phyloP scores from a whole-genome alignment of 2,329 filamentous ascomycete genomes.

The Colletotrichum siamense region DNA sequence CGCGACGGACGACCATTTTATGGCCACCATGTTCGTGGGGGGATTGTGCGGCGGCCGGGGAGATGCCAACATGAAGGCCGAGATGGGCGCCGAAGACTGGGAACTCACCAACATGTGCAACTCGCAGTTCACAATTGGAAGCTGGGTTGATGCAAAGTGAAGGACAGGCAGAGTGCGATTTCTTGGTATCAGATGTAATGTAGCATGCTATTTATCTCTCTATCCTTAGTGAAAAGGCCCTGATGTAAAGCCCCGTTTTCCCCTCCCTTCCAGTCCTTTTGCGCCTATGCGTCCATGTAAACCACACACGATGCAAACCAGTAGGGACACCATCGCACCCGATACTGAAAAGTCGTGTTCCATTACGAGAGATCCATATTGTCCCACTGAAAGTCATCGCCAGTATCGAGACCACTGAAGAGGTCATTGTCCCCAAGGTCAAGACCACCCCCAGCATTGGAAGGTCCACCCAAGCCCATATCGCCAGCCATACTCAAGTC shows the following conservation, averaged over 20 bases:
- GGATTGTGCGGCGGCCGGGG: conserved; percentile 57
- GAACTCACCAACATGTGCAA: conserved; percentile 71
- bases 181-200: conserved; percentile 13
- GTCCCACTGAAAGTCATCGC: conserved; percentile 51
- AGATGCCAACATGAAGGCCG: conserved; percentile 45
- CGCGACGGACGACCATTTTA: conserved; percentile 74
- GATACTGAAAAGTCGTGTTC: not conserved
- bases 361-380: conserved; percentile 37
- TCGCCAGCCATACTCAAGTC: conserved; percentile 51
- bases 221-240: not conserved
- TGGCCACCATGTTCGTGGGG: conserved; percentile 68
- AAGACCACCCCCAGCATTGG: conserved; percentile 39
- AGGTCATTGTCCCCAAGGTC: conserved; percentile 40
- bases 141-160: conserved; percentile 27
- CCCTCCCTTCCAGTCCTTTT: not conserved
- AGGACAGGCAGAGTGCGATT: not conserved
- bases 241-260: not conserved
- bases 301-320: not conserved
- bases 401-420: conserved; percentile 42
- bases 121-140: conserved; percentile 61
- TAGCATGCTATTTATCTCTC: not conserved
- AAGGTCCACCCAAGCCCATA: conserved; percentile 39
- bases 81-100: conserved; percentile 66
- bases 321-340: not conserved
- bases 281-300: not conserved